phyloP scores from a whole-genome alignment of 1,139 yeast species.

The Yamadazyma taylorii region DNA sequence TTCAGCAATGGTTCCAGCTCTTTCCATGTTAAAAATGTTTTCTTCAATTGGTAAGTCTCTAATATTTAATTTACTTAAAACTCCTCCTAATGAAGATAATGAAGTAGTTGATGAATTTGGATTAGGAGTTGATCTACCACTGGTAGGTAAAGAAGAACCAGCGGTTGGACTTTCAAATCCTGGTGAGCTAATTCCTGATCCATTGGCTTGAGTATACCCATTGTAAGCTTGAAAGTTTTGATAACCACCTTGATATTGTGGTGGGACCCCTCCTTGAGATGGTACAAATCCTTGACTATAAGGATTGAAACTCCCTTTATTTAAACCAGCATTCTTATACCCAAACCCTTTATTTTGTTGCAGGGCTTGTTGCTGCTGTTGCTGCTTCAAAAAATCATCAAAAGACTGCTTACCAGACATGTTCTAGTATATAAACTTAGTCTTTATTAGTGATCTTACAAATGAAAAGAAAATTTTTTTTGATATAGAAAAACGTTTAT shows the following conservation, averaged over 20 bases:
- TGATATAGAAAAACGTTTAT: too few relatives aligned
- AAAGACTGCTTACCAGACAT: conserved; percentile 27
- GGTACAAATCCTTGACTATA: conserved; percentile 18
- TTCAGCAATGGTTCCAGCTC: conserved; percentile 61
- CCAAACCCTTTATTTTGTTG: conserved; percentile 25
- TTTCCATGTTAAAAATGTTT: conserved; percentile 54
- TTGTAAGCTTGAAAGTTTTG: conserved; percentile 10
- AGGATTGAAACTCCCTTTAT: conserved; percentile 12
- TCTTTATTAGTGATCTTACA: too few relatives aligned
- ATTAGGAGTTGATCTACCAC: conserved; percentile 42
- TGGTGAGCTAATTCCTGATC: conserved; percentile 1
- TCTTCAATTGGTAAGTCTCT: conserved; percentile 69
- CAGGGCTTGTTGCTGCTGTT: conserved; percentile 21
- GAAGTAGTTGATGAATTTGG: conserved; percentile 62
- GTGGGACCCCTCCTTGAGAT: conserved; percentile 3
- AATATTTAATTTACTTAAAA: conserved; percentile 59
- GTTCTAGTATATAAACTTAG: neutral
- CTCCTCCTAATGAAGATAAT: conserved; percentile 65
- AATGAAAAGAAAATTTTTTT: conserved; percentile 1
- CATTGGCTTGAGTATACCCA: conserved; percentile 7
- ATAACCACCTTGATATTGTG: conserved; percentile 4
- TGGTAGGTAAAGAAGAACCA: conserved; percentile 40
- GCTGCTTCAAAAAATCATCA: conserved; percentile 29
- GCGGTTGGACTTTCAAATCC: conserved; percentile 8
- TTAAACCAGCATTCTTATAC: conserved; percentile 21